phyloP scores from a whole-genome alignment of 306 rosid species.

The Acacia acuminata region DNA sequence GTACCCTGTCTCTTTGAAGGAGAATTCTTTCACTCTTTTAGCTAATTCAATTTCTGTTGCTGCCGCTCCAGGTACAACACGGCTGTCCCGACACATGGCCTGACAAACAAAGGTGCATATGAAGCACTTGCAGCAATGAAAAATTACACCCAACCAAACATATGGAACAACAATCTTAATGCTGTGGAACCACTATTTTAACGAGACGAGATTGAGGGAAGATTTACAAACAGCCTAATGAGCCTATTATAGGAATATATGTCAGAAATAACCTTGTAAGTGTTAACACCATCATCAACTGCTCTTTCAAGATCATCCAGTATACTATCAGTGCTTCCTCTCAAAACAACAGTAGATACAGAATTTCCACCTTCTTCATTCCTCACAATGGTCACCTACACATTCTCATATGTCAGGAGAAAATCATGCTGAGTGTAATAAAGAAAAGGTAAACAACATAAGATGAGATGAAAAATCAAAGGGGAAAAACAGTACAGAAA shows the following conservation, averaged over 20 bases:
- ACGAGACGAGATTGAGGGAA: neutral
- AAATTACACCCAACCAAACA: slow-evolving; percentile 20
- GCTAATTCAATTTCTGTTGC: slow-evolving; percentile 97
- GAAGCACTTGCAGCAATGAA: slow-evolving; percentile 8
- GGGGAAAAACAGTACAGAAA: neutral
- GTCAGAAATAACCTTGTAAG: slow-evolving; percentile 74
- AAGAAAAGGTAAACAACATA: neutral
- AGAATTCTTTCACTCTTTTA: slow-evolving; percentile 80
- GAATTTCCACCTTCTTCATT: slow-evolving; percentile 96
- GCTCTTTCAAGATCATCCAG: slow-evolving; percentile 97
- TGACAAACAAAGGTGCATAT: slow-evolving; percentile 38
- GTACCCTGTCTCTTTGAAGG: slow-evolving; percentile 92
- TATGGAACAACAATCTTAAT: neutral
- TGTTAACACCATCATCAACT: slow-evolving; percentile 94
- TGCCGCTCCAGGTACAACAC: slow-evolving; percentile 89
- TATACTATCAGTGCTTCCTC: slow-evolving; percentile 93
- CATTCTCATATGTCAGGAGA: neutral
- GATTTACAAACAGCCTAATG: neutral
- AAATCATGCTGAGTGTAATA: neutral
- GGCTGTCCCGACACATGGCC: slow-evolving; percentile 98
- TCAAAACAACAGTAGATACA: slow-evolving; percentile 71
- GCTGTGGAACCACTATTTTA: neutral
- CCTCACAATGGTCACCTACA: slow-evolving; percentile 76
- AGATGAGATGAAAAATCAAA: neutral
- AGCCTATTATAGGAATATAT: neutral